Evolutionary conservation across 345 rosid genomes (phyloP), one percentile per base, ranked within the genome.

Genomic region (Brassica cretica): DNA sequence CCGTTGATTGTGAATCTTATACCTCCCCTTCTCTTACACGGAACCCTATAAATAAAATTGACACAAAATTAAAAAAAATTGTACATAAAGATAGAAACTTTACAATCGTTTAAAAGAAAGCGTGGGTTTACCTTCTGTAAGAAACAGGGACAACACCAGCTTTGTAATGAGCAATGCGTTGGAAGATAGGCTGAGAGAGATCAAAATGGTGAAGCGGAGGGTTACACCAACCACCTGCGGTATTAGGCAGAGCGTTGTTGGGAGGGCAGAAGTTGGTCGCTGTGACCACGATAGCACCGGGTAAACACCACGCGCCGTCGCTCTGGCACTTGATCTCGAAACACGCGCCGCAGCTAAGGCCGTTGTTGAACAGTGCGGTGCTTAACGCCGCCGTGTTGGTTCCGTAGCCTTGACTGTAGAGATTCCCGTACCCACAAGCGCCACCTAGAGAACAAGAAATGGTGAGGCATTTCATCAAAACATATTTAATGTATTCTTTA

Each of bases 181-280:
- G 84, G 68, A 85, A 89, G 16, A 83, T 84, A 1, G 93, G 90
- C 81, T 88, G 90, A 70, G 91, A 85, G 72, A 89, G 88, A 59
- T 89, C 91, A 18, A 89, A 89, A 25, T 89, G 93, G 21, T 83
- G 88, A 75, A 68, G 88, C 39, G 89, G 90, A 10, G 69, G 69
- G 76, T 89, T 89, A 81, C 93, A 87, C 93, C 90, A 86, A 59
- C 90, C 93, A 8, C 91, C 91, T 0, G 81, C 90, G 51, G 83
- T 83, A 55, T 79, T 84, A 0, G 93, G 84, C 41, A 87, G 77
- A 0, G 87, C 90, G 53, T 79, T 81, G 83, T 86, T 89, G 0
- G 93, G 88, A 5, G 91, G 91, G 61, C 91, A 89, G 85, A 89
- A 89, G 59, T 87, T 87, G 25, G 90, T 89, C 5, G 89, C 89